phyloP scores from a whole-genome alignment of 1,139 yeast genomes.

The Geotrichum cucujoidarum region DNA sequence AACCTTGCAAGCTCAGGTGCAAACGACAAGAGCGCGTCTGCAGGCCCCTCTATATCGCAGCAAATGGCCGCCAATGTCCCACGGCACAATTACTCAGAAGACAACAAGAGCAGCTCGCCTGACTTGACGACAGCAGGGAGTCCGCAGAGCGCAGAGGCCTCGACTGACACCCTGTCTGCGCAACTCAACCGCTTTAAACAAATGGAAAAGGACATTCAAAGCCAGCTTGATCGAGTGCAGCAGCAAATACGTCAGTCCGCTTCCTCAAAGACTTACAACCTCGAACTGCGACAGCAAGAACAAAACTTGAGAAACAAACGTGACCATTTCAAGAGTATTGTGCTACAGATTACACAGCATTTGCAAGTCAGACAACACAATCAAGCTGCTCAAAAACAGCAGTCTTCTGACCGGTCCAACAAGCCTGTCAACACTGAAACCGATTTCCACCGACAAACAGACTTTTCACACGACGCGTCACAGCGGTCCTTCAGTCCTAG shows the following conservation, averaged over 20 bases:
- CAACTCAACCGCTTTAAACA: slow-evolving; percentile 14
- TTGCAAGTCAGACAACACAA: slow-evolving; percentile 26
- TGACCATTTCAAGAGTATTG: slow-evolving; percentile 27
- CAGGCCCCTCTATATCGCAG: slow-evolving; percentile 2
- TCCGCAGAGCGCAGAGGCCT: neutral
- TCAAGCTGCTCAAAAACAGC: neutral
- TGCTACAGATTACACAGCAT: slow-evolving; percentile 29
- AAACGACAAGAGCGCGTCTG: neutral
- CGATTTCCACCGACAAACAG: no score
- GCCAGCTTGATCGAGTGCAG: slow-evolving; percentile 25
- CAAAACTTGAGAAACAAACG: slow-evolving; percentile 26
- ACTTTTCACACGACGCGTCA: no score
- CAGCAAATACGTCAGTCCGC: slow-evolving; percentile 24
- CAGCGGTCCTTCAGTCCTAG: no score
- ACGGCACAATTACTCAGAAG: neutral
- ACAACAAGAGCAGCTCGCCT: neutral
- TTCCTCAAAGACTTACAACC: slow-evolving; percentile 24
- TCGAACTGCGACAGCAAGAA: slow-evolving; percentile 25
- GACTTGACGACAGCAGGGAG: neutral
- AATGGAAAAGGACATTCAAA: slow-evolving; percentile 17
- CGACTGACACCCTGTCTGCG: slow-evolving; percentile 7
- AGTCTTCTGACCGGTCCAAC: no score
- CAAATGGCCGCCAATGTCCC: slow-evolving; percentile 3
- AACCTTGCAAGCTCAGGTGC: neutral
- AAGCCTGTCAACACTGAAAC: no score